Evolutionary conservation across 1,284 basidiomycete species (phyloP).

Genomic region (Thecaphora thlaspeos): DNA sequence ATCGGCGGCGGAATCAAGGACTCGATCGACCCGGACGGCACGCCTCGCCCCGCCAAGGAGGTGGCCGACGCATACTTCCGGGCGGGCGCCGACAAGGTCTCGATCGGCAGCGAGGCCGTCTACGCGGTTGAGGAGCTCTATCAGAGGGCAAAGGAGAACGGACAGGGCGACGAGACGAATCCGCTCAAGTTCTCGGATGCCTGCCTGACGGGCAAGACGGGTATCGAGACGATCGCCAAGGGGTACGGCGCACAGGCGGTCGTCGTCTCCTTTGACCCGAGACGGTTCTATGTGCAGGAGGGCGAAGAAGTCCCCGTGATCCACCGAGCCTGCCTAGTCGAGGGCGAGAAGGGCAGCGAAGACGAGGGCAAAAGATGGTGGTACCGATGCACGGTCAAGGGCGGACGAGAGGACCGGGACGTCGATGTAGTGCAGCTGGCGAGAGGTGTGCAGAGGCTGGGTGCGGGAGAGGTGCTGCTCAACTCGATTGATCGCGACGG

Average conservation of each 20-base stretch:
- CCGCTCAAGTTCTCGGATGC: constrained; percentile 38
- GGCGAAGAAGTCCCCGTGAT: constrained; percentile 60
- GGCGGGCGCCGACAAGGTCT: constrained; percentile 94
- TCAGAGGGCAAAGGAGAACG: constrained; percentile 68
- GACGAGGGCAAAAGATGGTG: constrained; percentile 74
- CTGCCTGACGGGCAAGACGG: constrained; percentile 63
- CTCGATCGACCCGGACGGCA: constrained; percentile 91
- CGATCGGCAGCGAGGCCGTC: constrained; percentile 93
- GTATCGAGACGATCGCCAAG: constrained; percentile 87
- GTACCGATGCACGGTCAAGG: constrained; percentile 97
- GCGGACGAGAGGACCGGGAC: constrained; percentile 81
- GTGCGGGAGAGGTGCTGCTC: constrained; percentile 90
- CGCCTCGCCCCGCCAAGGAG: constrained; percentile 78
- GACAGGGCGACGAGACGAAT: constrained; percentile 60
- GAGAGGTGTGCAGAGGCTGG: constrained; percentile 79
- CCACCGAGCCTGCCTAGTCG: constrained; percentile 50
- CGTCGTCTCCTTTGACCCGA: constrained; percentile 95
- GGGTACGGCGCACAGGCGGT: constrained; percentile 96
- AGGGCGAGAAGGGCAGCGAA: constrained; percentile 62
- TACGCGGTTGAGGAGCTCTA: constrained; percentile 82
- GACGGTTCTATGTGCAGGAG: constrained; percentile 77
- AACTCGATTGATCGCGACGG: constrained; percentile 98
- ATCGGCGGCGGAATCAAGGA: constrained; percentile 99
- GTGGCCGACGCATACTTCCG: constrained; percentile 96
- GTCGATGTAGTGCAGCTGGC: constrained; percentile 92